Conservation (phyloP, 352 stramenopile genomes). For the Hyaloperonospora brassicae region DNA sequence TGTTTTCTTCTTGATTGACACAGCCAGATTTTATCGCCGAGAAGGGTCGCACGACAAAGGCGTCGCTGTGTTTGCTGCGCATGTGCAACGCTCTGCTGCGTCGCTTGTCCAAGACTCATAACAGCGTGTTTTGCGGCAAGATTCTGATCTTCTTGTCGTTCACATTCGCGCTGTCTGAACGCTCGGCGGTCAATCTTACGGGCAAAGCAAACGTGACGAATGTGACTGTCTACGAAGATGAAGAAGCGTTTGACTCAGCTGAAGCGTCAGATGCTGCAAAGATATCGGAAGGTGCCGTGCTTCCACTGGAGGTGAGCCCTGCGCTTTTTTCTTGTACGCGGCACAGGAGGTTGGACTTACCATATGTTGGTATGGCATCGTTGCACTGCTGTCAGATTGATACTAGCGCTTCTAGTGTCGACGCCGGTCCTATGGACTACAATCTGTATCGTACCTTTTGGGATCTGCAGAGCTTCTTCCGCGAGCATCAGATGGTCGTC, state of each 20-base stretch:
- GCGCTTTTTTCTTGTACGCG: background rate
- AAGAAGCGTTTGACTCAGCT: conserved; percentile 62
- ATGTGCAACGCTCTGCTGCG: conserved; percentile 83
- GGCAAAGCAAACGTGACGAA: conserved; percentile 78
- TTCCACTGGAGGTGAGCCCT: conserved; percentile 23
- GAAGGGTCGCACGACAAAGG: conserved; percentile 63
- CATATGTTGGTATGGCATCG: background rate
- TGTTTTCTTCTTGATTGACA: conserved; percentile 1
- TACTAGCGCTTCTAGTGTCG: conserved; percentile 26
- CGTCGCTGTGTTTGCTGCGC: conserved; percentile 66
- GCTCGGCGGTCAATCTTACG: conserved; percentile 74
- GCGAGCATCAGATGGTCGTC: conserved; percentile 56
- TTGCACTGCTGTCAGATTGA: conserved; percentile 33
- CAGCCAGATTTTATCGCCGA: conserved; percentile 63
- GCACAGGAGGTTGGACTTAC: background rate
- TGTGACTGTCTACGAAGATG: conserved; percentile 69
- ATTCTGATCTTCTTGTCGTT: conserved; percentile 85
- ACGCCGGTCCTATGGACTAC: conserved; percentile 77
- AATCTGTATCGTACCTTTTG: conserved; percentile 89
- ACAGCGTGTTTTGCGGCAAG: conserved; percentile 85
- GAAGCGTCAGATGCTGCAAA: conserved; percentile 45
- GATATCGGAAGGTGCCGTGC: conserved; percentile 15
- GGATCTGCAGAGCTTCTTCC: conserved; percentile 84
- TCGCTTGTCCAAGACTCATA: conserved; percentile 81
- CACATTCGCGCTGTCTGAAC: conserved; percentile 77